phyloP scores from a whole-genome alignment of 192 early-diverging fungal genomes.

The Rhizophlyctis rosea region DNA sequence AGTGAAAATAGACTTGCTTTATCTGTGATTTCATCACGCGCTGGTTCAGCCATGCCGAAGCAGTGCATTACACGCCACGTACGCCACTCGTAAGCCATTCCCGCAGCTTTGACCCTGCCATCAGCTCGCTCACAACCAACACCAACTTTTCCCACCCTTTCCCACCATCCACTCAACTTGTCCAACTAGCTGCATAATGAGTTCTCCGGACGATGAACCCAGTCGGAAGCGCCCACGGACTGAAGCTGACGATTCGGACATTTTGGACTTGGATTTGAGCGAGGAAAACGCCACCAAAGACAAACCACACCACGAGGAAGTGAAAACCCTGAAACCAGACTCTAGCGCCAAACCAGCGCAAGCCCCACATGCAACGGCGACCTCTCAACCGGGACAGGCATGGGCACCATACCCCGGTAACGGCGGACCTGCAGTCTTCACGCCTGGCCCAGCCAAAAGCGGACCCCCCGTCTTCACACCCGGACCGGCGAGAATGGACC shows the following conservation, averaged over 20 bases:
- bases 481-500: neutral
- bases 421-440: neutral
- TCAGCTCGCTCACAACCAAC: too few relatives aligned
- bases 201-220: neutral
- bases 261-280: neutral
- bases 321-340: neutral
- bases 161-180: too few relatives aligned
- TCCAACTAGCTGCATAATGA: too few relatives aligned
- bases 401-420: neutral
- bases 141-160: too few relatives aligned
- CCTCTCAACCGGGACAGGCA: neutral
- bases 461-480: neutral
- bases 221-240: neutral
- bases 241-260: neutral
- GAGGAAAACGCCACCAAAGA: neutral
- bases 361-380: neutral
- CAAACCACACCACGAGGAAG: neutral
- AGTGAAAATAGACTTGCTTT: too few relatives aligned
- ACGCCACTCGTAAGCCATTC: too few relatives aligned
- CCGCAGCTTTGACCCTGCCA: too few relatives aligned
- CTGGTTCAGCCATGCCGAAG: too few relatives aligned
- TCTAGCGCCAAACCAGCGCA: too few relatives aligned
- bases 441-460: neutral
- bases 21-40: too few relatives aligned
- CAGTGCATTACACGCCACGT: too few relatives aligned